Percentiles rank a stretch among this genome's conserved stretches.
Conservation (phyloP, 495 filamentous ascomycete genomes). For the Evernia prunastri region DNA sequence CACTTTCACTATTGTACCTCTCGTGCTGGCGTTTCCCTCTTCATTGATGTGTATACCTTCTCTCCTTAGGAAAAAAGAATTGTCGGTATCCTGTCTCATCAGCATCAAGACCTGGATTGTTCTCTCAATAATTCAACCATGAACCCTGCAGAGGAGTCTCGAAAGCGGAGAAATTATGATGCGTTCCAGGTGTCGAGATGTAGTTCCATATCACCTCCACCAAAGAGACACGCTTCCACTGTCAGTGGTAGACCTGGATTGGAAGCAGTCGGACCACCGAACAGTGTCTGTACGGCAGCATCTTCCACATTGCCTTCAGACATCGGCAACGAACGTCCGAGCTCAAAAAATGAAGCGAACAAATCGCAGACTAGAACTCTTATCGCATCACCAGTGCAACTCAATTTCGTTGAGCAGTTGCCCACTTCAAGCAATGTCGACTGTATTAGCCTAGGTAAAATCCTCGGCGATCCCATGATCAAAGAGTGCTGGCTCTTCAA, state of each 20-base stretch:
- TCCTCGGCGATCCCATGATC: constrained; percentile 77
- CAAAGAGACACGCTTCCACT: constrained; percentile 5
- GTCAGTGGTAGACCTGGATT: not conserved
- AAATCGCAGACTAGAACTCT: not conserved
- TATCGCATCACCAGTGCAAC: constrained; percentile 59
- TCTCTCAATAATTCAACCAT: not conserved
- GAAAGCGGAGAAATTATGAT: constrained; percentile 5
- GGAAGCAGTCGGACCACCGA: not conserved
- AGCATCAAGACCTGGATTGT: not conserved
- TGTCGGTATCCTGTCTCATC: not conserved
- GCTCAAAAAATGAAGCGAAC: not conserved
- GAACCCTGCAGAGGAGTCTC: not conserved
- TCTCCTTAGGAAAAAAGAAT: no score
- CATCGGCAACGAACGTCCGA: not conserved
- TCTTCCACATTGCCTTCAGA: not conserved
- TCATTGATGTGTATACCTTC: no score
- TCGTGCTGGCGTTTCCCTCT: not conserved
- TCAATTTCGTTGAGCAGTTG: constrained; percentile 65
- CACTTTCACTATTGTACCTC: not conserved
- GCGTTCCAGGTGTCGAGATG: not conserved
- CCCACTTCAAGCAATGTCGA: constrained; percentile 56
- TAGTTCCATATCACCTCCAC: constrained; percentile 16
- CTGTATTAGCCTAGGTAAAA: constrained; percentile 59
- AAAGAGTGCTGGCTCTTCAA: constrained; percentile 88
- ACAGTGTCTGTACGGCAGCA: no score